Conservation (phyloP, 2,329 filamentous ascomycete species). For the Phyllosticta capitalensis region DNA sequence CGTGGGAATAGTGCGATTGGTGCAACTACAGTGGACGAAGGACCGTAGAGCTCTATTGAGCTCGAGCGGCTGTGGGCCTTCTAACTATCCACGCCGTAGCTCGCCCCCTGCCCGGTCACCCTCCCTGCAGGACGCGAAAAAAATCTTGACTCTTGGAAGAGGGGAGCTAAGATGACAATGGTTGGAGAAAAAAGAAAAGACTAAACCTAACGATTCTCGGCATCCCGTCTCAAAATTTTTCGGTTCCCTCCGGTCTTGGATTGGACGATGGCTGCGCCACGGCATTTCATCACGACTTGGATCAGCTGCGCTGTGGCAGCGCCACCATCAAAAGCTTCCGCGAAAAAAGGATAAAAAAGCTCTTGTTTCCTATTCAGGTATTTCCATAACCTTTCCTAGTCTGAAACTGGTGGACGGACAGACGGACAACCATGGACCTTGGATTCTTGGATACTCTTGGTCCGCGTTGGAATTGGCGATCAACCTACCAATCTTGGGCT, state of each 20-base stretch:
- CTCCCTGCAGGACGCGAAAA: neutral
- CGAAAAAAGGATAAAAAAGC: neutral
- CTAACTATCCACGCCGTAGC: neutral
- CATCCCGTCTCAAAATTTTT: neutral
- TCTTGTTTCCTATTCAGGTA: neutral
- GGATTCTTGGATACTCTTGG: too few species aligned
- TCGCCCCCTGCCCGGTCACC: neutral
- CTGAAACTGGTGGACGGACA: too few species aligned
- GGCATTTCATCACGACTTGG: neutral
- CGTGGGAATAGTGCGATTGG: constrained; percentile 28
- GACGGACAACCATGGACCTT: too few species aligned
- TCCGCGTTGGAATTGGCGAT: too few species aligned
- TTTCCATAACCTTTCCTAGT: too few species aligned
- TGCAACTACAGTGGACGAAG: constrained; percentile 27
- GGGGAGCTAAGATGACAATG: neutral
- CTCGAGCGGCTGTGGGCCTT: neutral
- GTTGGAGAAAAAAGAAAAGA: neutral
- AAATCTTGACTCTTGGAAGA: neutral
- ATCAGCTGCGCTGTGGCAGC: neutral
- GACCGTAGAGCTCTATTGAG: constrained; percentile 27
- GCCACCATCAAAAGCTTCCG: neutral
- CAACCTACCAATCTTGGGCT: too few species aligned
- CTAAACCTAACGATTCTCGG: neutral
- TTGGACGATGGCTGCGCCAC: neutral
- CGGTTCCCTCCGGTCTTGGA: neutral